Conservation (phyloP, 148 eudicot genomes). For the Rhododendron griersonianum region DNA sequence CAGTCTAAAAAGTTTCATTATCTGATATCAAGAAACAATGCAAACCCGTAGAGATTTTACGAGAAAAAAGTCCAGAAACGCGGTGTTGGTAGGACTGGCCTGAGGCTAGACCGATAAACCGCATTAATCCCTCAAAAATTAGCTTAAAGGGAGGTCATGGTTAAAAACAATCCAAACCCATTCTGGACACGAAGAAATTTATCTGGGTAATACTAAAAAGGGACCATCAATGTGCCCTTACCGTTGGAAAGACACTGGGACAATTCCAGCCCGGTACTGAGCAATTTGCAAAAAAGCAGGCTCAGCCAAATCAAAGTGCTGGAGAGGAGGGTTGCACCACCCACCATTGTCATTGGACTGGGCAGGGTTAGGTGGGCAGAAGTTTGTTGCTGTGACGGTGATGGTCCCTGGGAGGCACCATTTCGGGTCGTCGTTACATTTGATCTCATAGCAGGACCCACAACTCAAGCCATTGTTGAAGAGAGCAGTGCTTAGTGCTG, state of each 20-base stretch:
- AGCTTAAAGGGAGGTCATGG: neutral
- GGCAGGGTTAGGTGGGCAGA: slow-evolving; percentile 18
- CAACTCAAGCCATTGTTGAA: slow-evolving; percentile 63
- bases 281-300: slow-evolving; percentile 34
- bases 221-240: neutral
- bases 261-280: slow-evolving; percentile 24
- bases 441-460: slow-evolving; percentile 24
- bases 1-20: slow-evolving; percentile 35
- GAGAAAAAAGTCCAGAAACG: slow-evolving; percentile 11
- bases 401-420: slow-evolving; percentile 22
- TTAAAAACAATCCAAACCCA: neutral
- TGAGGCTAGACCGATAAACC: no score
- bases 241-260: neutral
- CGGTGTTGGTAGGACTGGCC: neutral
- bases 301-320: slow-evolving; percentile 34
- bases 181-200: neutral
- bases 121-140: no score
- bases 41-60: neutral
- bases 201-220: neutral
- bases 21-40: neutral
- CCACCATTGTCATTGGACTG: slow-evolving; percentile 28
- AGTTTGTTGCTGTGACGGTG: slow-evolving; percentile 20
- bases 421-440: slow-evolving; percentile 12
- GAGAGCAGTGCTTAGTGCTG: slow-evolving; percentile 87
- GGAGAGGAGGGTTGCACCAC: slow-evolving; percentile 26